Evolutionary conservation across 768 basidiomycete species (phyloP), one percentile per base, ranked within the genome.

Genomic region (Royoungia palumana): DNA sequence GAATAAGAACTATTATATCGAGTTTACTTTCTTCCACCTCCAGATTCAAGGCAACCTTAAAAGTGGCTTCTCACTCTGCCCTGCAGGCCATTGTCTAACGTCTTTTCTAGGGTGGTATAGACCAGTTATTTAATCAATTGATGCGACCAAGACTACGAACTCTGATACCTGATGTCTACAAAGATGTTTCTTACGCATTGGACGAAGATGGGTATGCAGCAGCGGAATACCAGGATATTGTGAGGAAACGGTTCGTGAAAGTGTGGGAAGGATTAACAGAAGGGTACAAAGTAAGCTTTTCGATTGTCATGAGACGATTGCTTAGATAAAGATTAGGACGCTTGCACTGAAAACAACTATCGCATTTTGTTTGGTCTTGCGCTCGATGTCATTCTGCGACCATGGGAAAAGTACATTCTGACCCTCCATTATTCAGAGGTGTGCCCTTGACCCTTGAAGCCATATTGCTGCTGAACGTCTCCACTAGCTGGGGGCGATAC

Each of bases 71-170:
- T 27, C 24, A 11, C n/a, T 1, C 38, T n/a, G 1, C 2, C n/a
- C 16, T n/a, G 25, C 17, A 32, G 16, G 32, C 43, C 21, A 27
- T 37, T 16, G 13, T 46, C 49, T 55, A 13, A 63, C 20, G 4
- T 36, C 13, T 14, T 40, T 20, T 46, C 19, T 39, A 94, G 91
- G 73, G 79, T 3, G 91, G 94, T 14, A 73, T 96, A 22, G 96
- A 99, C 58, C 92, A 95, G 58, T 74, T 98, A 32, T 97, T 98
- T 75, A 97, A 94, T 59, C 95, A 98, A 63, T 75, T 97, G 10
- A 78, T 94, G 58, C 80, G 94, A 17, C 94, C 96, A 0, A 85
- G 83, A 50, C 67, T 99, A 41, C 83, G 96, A 21, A 87, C 81
- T 30, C 73, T 98, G 39, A 76, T 97, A 40, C 70, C 81, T 6